phyloP scores from a whole-genome alignment of 73 alveolate genomes.

The Breviolum minutum region DNA sequence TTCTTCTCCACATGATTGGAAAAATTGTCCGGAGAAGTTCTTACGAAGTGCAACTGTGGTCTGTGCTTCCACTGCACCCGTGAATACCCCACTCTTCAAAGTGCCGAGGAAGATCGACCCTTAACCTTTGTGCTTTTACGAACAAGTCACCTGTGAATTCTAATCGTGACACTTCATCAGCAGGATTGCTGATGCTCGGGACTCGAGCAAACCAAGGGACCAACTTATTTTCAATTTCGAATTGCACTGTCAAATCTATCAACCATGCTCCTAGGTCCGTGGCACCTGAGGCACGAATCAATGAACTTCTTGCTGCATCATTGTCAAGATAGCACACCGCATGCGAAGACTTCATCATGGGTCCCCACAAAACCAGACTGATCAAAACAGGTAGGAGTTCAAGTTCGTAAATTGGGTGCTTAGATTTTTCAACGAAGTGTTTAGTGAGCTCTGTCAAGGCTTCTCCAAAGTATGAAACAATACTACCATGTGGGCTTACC shows the following conservation, averaged over 20 bases:
- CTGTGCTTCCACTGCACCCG: too few relatives aligned
- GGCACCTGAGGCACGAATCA: neutral
- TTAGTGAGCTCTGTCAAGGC: neutral
- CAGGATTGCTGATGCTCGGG: neutral
- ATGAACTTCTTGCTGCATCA: neutral
- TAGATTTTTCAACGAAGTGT: neutral
- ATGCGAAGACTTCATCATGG: neutral
- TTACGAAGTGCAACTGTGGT: too few relatives aligned
- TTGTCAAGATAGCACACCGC: neutral
- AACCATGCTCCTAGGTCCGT: neutral
- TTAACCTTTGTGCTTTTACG: too few relatives aligned
- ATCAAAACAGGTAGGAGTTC: neutral
- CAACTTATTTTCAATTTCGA: neutral
- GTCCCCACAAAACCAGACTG: neutral
- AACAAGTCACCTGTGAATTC: too few relatives aligned
- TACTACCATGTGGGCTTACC: neutral
- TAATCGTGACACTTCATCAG: too few relatives aligned
- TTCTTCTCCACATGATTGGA: too few relatives aligned
- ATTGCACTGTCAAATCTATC: neutral
- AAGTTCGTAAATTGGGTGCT: too few relatives aligned
- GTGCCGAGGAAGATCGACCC: too few relatives aligned
- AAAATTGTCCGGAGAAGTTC: too few relatives aligned
- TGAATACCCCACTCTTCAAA: too few relatives aligned
- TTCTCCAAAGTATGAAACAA: neutral
- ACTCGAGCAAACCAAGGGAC: neutral